phyloP scores from a whole-genome alignment of 1,284 basidiomycete genomes.

The Psilocybe mexicana region DNA sequence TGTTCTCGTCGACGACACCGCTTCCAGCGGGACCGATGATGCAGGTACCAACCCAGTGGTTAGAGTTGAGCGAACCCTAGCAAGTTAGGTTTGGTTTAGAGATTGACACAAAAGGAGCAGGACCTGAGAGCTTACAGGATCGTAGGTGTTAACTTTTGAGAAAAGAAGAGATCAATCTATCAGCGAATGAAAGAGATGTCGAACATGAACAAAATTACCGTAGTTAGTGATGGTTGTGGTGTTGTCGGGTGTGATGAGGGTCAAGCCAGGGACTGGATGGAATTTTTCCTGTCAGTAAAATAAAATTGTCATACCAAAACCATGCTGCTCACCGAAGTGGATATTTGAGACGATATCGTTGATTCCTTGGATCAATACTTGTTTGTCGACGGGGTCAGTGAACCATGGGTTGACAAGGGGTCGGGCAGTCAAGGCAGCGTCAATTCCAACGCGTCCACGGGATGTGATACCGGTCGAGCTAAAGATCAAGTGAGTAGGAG shows the following conservation, averaged over 20 bases:
- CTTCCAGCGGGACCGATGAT: constrained; percentile 37
- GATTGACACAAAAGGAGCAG: background rate
- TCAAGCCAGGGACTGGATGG: constrained; percentile 45
- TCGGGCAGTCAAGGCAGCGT: constrained; percentile 48
- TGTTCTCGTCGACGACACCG: constrained; percentile 55
- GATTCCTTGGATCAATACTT: constrained; percentile 48
- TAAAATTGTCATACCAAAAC: background rate
- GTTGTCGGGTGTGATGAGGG: constrained; percentile 60
- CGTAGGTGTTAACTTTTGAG: constrained; percentile 47
- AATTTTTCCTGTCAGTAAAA: background rate
- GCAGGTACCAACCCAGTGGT: constrained; percentile 61
- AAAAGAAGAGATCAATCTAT: background rate
- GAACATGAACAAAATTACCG: constrained; percentile 32
- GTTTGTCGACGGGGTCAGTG: constrained; percentile 55
- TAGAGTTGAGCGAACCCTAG: constrained; percentile 43
- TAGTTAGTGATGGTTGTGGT: constrained; percentile 53
- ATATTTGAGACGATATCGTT: constrained; percentile 48
- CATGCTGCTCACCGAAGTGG: constrained; percentile 33
- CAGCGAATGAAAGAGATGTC: background rate
- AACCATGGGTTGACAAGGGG: constrained; percentile 61
- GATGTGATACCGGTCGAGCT: constrained; percentile 61
- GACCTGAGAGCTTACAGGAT: constrained; percentile 31
- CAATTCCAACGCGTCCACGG: constrained; percentile 60
- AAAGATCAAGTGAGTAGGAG: constrained; percentile 8
- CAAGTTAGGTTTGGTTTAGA: too few species aligned